Conservation (phyloP, 257 asterid genomes). For the Solanum bulbocastanum region DNA sequence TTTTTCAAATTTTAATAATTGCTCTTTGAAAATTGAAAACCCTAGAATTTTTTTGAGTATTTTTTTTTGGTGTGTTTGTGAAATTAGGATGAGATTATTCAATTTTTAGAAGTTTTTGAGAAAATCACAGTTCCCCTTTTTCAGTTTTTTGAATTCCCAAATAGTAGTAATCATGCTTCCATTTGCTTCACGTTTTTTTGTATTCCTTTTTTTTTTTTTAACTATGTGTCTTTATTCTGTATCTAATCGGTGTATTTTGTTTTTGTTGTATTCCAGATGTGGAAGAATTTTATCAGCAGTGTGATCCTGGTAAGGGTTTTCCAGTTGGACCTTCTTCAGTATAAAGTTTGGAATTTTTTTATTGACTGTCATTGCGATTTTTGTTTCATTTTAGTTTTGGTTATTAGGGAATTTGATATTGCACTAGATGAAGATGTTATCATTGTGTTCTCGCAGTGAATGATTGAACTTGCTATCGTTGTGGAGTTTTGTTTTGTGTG, state of each 20-base stretch:
- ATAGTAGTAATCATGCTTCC: neutral
- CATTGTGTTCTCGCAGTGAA: neutral
- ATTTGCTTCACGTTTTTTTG: neutral
- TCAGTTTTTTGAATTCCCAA: neutral
- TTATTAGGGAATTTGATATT: neutral
- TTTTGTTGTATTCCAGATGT: conserved; percentile 29
- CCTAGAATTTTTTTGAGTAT: neutral
- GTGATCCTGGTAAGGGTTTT: conserved; percentile 37
- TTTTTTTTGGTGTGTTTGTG: neutral
- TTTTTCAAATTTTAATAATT: too few species aligned
- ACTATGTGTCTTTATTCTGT: neutral
- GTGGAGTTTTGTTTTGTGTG: neutral
- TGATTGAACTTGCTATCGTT: neutral
- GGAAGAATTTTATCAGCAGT: conserved; percentile 47
- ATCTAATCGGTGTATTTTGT: neutral
- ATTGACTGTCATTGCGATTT: neutral
- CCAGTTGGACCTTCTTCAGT: neutral
- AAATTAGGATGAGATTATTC: neutral
- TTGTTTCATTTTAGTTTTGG: neutral
- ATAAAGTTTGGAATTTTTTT: neutral
- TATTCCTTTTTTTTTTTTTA: neutral
- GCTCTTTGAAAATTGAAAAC: neutral
- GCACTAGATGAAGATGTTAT: neutral
- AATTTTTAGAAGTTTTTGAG: neutral
- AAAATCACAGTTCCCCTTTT: neutral